A percentile compares a stretch with the other conserved stretches of the same genome.
Conservation (phyloP, 305 asterid species). For the Rubia balearica region DNA sequence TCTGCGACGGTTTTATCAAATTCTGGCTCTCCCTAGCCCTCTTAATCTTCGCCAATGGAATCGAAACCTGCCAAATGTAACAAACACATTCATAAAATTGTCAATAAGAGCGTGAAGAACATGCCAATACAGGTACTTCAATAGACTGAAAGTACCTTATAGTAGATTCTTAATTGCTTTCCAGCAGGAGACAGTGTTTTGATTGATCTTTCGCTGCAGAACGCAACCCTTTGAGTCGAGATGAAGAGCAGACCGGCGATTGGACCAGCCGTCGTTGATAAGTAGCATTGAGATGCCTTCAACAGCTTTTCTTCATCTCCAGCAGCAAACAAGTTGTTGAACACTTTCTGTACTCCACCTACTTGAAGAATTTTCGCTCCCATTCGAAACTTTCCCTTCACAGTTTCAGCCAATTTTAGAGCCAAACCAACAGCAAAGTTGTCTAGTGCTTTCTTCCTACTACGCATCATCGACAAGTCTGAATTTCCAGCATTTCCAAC, state of each 20-base stretch:
- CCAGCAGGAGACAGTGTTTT: conserved; percentile 9
- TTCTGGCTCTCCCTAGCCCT: conserved; percentile 3
- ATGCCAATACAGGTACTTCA: not conserved
- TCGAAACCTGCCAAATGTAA: conserved; percentile 10
- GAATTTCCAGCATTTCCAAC: conserved; percentile 10
- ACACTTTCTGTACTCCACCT: conserved; percentile 17
- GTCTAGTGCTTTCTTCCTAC: not conserved
- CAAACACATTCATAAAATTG: not conserved
- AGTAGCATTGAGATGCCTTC: conserved; percentile 17
- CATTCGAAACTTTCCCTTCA: conserved; percentile 18
- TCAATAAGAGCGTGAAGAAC: not conserved
- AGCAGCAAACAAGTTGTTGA: conserved; percentile 5
- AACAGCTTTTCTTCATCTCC: conserved; percentile 6
- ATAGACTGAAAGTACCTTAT: not conserved
- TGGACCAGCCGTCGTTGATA: conserved; percentile 16
- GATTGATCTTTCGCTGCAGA: conserved; percentile 16
- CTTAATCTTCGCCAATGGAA: conserved; percentile 12
- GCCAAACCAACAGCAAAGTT: conserved; percentile 17
- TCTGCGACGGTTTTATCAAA: conserved; percentile 1
- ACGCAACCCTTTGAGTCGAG: conserved; percentile 7
- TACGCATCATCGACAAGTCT: not conserved
- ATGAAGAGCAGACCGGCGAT: conserved; percentile 15
- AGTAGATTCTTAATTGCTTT: conserved; percentile 7
- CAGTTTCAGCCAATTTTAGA: conserved; percentile 10
- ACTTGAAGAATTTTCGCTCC: conserved; percentile 15